A percentile compares a stretch with the other conserved stretches of the same genome.
These are phyloP conservation scores for Beauveria sp. DNA, from an alignment of 2,329 filamentous ascomycete species.

Conservation along the genomic window DNA sequence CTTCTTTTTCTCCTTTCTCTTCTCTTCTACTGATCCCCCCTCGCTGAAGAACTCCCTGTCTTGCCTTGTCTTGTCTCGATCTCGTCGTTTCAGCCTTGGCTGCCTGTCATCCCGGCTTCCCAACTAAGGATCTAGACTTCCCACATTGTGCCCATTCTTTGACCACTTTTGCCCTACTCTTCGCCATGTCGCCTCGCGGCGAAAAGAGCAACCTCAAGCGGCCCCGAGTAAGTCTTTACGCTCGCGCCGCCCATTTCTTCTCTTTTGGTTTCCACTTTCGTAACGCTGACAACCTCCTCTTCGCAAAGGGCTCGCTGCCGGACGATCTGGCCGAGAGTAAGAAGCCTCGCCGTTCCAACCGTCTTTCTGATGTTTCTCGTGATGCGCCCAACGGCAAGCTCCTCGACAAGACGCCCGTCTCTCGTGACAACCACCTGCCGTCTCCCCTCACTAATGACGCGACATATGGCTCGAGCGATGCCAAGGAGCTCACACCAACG, in stretches of 20 bases:
- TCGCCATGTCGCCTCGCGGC: slow-evolving; percentile 47
- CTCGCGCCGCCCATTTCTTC: slow-evolving; percentile 9
- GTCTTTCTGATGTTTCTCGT: slow-evolving; percentile 39
- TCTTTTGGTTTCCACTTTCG: slow-evolving; percentile 14
- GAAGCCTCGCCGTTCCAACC: slow-evolving; percentile 74
- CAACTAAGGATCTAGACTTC: not conserved
- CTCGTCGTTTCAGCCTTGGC: not conserved
- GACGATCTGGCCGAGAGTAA: slow-evolving; percentile 62
- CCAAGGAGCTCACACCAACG: slow-evolving; percentile 63
- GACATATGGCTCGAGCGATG: slow-evolving; percentile 51
- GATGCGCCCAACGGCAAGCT: slow-evolving; percentile 14
- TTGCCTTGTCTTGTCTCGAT: not conserved
- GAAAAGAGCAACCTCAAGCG: slow-evolving; percentile 86
- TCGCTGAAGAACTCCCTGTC: not conserved
- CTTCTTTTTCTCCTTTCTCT: not conserved
- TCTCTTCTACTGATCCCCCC: not conserved
- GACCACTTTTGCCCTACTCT: slow-evolving; percentile 12
- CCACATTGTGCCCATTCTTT: not conserved
- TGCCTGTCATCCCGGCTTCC: slow-evolving; percentile 4
- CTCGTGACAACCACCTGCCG: slow-evolving; percentile 62
- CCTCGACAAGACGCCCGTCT: slow-evolving; percentile 49
- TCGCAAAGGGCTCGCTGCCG: slow-evolving; percentile 54
- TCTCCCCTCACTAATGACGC: slow-evolving; percentile 65
- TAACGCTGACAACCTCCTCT: slow-evolving; percentile 13
- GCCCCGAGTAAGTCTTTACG: slow-evolving; percentile 50